phyloP scores from a whole-genome alignment of 257 asterid genomes.

The Dorcoceras hygrometricum region DNA sequence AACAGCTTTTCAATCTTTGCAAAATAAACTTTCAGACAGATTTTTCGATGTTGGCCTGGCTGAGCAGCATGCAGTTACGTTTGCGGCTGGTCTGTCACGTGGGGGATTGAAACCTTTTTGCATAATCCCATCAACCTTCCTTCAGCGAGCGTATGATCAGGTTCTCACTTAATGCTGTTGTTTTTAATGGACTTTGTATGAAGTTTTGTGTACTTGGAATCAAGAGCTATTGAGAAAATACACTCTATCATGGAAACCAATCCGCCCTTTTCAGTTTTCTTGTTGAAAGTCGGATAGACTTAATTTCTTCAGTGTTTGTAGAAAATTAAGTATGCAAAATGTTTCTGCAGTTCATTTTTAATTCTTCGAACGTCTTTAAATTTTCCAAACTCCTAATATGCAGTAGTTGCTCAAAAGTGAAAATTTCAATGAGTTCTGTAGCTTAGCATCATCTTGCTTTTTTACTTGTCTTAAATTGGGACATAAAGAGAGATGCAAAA shows the following conservation, averaged over 20 bases:
- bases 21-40: slow-evolving; percentile 48
- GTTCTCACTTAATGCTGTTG: slow-evolving; percentile 29
- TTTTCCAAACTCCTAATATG: background rate
- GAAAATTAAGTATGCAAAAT: background rate
- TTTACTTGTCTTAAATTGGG: background rate
- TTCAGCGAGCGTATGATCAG: slow-evolving; percentile 92
- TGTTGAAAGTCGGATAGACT: too few relatives aligned
- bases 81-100: slow-evolving; percentile 77
- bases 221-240: too few relatives aligned
- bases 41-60: slow-evolving; percentile 91
- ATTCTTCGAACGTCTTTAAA: too few relatives aligned
- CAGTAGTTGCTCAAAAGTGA: background rate
- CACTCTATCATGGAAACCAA: background rate
- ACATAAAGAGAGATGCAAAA: background rate
- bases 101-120: slow-evolving; percentile 93
- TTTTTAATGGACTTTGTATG: background rate
- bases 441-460: background rate
- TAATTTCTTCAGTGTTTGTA: too few relatives aligned
- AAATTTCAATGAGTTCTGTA: background rate
- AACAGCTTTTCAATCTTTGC: slow-evolving; percentile 53
- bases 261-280: background rate
- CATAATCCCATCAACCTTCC: slow-evolving; percentile 78
- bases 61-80: slow-evolving; percentile 96
- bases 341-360: background rate
- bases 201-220: background rate